Evolutionary conservation across 2,329 filamentous ascomycete genomes (phyloP), one percentile per base, ranked within the genome.

Genomic region (Capronia epimyces): DNA sequence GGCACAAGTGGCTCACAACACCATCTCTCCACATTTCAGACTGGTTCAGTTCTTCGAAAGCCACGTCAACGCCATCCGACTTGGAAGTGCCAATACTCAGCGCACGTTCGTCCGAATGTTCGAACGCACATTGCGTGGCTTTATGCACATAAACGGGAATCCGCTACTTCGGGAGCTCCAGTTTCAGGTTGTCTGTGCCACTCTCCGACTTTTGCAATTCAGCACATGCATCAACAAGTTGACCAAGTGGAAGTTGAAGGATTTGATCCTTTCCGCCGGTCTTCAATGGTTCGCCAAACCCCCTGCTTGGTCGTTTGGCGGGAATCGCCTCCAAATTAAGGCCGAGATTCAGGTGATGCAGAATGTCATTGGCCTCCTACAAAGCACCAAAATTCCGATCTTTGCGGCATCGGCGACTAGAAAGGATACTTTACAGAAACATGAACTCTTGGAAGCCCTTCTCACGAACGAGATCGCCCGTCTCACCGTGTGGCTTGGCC

Each of bases 231-330:
- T 79, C 20, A 82, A 82, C 36, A 77, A 84, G 20, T 76, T 79
- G 22, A 79, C 83, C 5, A 83, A 86, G 62, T 93, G 87, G 83
- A 82, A 85, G 52, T 74, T 97, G 31, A 96, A 95, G 66, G 90
- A 97, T 64, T 83, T 88, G 59, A 84, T 95, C 45, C 69, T 99
- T 31, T 90, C 89, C 4, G 89, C 89, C 24, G 90, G 82, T 12
- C 74, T 99, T 25, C 82, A 79, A 55, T 98, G 94, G 94, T 99
- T 98, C 69, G 81, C 77, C 32, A 80, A 83, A 59, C 75, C 87
- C 4, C 88, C 90, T 12, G 81, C 75, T 59, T 98, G 93, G 91
- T 95, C 93, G 0, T 97, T 93, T 68, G 93, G 93, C 50, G 93
- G 91, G 62, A 98, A 96, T 65, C 80, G 87, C 43, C 72, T 98